These are phyloP conservation scores for Filobasidium floriforme DNA, from an alignment of 768 basidiomycete genomes.

Conservation along the genomic window DNA sequence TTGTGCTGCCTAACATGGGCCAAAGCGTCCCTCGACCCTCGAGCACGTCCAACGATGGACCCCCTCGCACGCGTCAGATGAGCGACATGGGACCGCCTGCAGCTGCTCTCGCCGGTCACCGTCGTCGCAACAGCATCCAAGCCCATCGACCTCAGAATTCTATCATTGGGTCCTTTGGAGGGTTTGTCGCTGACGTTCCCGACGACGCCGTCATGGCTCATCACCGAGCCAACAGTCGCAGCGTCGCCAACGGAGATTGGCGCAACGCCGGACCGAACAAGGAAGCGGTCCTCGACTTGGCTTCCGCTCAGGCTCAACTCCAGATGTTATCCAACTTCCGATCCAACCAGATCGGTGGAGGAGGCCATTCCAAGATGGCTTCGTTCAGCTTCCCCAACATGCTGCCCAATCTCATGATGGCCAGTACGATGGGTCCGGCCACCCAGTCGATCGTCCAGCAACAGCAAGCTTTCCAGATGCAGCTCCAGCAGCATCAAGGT, in stretches of 20 bases:
- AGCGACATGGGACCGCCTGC: conserved; percentile 11
- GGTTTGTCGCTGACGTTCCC: conserved; percentile 31
- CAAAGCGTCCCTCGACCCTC: conserved; percentile 1
- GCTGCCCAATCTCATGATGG: conserved; percentile 94
- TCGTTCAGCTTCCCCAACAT: conserved; percentile 98
- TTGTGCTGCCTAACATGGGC: conserved; percentile 4
- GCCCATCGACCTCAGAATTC: conserved; percentile 22
- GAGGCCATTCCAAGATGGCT: conserved; percentile 88
- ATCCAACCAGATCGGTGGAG: conserved; percentile 68
- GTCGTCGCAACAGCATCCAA: conserved; percentile 34
- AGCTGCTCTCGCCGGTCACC: conserved; percentile 9
- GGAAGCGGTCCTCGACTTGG: conserved; percentile 60
- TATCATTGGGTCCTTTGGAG: conserved; percentile 29
- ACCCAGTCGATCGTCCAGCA: conserved; percentile 73
- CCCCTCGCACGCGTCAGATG: neutral
- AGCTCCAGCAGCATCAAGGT: conserved; percentile 81
- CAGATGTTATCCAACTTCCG: conserved; percentile 95
- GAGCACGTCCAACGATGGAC: conserved; percentile 12
- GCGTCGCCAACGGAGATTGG: conserved; percentile 18
- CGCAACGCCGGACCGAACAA: conserved; percentile 10
- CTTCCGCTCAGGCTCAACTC: conserved; percentile 92
- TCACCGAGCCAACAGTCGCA: conserved; percentile 39
- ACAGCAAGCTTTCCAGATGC: conserved; percentile 86
- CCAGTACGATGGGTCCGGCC: conserved; percentile 83
- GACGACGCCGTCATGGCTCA: conserved; percentile 37